phyloP scores from a whole-genome alignment of 2,329 filamentous ascomycete genomes.

The Pseudocercospora eumusae region DNA sequence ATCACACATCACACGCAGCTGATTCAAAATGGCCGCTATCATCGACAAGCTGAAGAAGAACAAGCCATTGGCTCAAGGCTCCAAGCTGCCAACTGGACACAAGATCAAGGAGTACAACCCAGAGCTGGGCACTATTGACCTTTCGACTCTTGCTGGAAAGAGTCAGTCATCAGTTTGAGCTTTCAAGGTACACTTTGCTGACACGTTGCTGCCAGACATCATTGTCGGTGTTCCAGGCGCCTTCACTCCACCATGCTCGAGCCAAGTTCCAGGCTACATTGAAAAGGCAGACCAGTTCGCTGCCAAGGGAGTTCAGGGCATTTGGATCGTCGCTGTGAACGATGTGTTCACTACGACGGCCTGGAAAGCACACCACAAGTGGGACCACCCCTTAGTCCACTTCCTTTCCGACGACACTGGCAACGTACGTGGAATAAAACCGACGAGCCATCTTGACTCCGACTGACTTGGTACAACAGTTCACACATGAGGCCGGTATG shows the following conservation, averaged over 20 bases:
- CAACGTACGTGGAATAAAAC: slow-evolving; percentile 18
- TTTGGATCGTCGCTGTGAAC: slow-evolving; percentile 36
- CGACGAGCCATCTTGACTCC: not conserved
- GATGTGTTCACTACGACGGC: slow-evolving; percentile 34
- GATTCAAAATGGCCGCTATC: slow-evolving; percentile 23
- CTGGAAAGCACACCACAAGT: slow-evolving; percentile 34
- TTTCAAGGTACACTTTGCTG: not conserved
- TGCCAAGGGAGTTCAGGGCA: slow-evolving; percentile 34
- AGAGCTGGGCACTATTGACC: slow-evolving; percentile 31
- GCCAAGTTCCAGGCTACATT: slow-evolving; percentile 35
- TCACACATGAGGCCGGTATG: slow-evolving; percentile 31
- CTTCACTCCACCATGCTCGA: slow-evolving; percentile 35
- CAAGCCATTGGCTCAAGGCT: slow-evolving; percentile 30
- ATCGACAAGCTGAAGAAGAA: slow-evolving; percentile 30
- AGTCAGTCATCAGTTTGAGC: slow-evolving; percentile 14
- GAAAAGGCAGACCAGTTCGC: slow-evolving; percentile 32
- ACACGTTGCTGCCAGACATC: slow-evolving; percentile 21
- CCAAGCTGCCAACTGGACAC: slow-evolving; percentile 26
- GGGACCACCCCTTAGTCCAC: slow-evolving; percentile 29
- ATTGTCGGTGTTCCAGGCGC: slow-evolving; percentile 34
- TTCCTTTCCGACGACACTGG: slow-evolving; percentile 35
- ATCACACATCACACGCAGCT: not conserved
- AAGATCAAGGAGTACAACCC: slow-evolving; percentile 33
- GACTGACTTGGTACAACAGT: slow-evolving; percentile 16
- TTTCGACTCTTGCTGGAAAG: slow-evolving; percentile 30